These are phyloP conservation scores for Candida namnaoensis DNA, from an alignment of 805 yeast species.

Conservation along the genomic window DNA sequence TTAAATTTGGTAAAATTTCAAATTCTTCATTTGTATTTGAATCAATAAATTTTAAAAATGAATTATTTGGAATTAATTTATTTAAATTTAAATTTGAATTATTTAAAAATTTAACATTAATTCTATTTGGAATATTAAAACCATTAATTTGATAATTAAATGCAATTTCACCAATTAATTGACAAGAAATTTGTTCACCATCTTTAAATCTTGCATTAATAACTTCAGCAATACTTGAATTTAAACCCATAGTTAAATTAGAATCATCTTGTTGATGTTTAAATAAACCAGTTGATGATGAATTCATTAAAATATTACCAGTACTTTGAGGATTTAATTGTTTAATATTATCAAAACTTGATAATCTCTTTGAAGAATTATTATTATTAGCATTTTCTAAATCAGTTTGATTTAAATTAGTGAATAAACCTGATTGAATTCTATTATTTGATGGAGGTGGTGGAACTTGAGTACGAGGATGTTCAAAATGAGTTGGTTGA, in stretches of 20 bases:
- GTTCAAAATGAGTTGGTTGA: slow-evolving; percentile 7
- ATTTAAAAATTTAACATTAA: slow-evolving; percentile 32
- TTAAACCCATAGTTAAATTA: slow-evolving; percentile 53
- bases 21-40: slow-evolving; percentile 22
- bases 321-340: slow-evolving; percentile 33
- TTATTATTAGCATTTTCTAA: slow-evolving; percentile 14
- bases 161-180: slow-evolving; percentile 80
- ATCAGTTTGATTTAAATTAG: slow-evolving; percentile 30
- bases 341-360: slow-evolving; percentile 16
- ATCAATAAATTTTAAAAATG: slow-evolving; percentile 43
- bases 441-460: slow-evolving; percentile 13
- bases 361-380: slow-evolving; percentile 9
- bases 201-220: slow-evolving; percentile 66
- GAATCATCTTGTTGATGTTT: slow-evolving; percentile 30
- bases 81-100: slow-evolving; percentile 32
- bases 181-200: slow-evolving; percentile 51
- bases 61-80: slow-evolving; percentile 41
- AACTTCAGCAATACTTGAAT: slow-evolving; percentile 81
- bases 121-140: slow-evolving; percentile 28
- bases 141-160: slow-evolving; percentile 47
- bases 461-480: slow-evolving; percentile 5
- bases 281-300: slow-evolving; percentile 25
- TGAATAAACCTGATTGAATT: slow-evolving; percentile 37
- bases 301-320: slow-evolving; percentile 26
- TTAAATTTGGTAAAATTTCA: slow-evolving; percentile 37